phyloP scores from a whole-genome alignment of 73 alveolate genomes.

The Tetrahymena borealis region DNA sequence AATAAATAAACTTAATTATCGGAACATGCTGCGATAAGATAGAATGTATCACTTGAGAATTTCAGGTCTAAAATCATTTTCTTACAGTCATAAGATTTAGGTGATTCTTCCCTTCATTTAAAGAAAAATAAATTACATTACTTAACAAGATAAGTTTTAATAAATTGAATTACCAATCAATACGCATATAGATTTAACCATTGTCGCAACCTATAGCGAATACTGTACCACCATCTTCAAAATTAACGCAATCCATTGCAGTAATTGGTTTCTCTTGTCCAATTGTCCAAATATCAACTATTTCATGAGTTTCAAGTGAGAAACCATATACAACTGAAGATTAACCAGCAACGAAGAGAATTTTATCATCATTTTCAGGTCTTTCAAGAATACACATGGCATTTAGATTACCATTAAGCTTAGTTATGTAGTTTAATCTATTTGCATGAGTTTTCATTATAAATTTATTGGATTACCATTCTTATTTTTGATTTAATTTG shows the following conservation, averaged over 20 bases:
- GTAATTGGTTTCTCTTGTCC: conserved; percentile 22
- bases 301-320: conserved; percentile 40
- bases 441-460: conserved; percentile 31
- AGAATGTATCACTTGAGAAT: conserved; percentile 34
- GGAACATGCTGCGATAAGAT: conserved; percentile 26
- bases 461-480: conserved; percentile 18
- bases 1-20: conserved; percentile 42
- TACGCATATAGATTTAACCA: conserved; percentile 38
- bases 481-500: conserved; percentile 13
- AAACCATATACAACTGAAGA: conserved; percentile 37
- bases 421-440: conserved; percentile 23
- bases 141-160: too few relatives aligned
- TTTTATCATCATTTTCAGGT: conserved; percentile 44
- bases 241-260: conserved; percentile 46
- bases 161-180: conserved; percentile 41
- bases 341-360: conserved; percentile 44
- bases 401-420: conserved; percentile 27
- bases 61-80: conserved; percentile 31
- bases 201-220: conserved; percentile 37
- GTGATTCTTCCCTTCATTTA: conserved; percentile 28
- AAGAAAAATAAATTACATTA: too few relatives aligned
- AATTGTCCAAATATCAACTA: conserved; percentile 44
- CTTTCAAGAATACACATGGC: conserved; percentile 41
- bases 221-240: conserved; percentile 47
- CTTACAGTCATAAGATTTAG: conserved; percentile 40